Evolutionary conservation across 2,329 filamentous ascomycete genomes (phyloP), one percentile per base, ranked within the genome.

Genomic region (Neopestalotiopsis clavispora): DNA sequence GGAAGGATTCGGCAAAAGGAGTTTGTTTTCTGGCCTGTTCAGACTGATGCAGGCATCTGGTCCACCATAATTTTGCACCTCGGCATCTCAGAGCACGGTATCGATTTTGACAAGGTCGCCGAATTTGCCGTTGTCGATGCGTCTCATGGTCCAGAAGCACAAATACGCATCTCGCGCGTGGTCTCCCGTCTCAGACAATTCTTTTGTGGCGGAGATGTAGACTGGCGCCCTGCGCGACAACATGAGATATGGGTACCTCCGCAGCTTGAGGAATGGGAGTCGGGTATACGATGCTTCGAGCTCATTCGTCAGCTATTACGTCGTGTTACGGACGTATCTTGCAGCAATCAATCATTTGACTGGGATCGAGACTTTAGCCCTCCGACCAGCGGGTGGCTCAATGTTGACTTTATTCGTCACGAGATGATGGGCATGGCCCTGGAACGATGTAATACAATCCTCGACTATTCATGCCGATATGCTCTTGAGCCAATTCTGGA

Each of bases 371-470:
- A 62, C 45, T 69, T 66, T 32, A 40, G 28, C 40, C 38, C 61
- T n/a, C 28, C 57, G 4, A 62, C 32, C 13, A 23, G 49, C 13
- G 67, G 63, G n/a, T 69, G 67, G 67, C 32, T 69, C n/a, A 56
- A 69, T 30, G 67, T 56, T 30, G 67, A 69, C 28, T 64, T 64
- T 14, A 58, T 69, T 30, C 63, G 67, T 7, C 64, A 69, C 23
- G 67, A 69, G 64, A 69, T 69, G 67, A 66, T 66, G 20, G 67
- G 67, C n/a, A 66, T 69, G 67, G 28, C 42, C 14, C 42, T 62
- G n/a, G 60, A 56, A 42, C 57, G 49, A 58, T 61, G 57, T 40
- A 69, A 69, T 17, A 40, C 34, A 9, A 63, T 64, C 34, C 63
- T 69, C 32, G 58, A 61, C 42, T 69, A 63, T 42, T 40, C 56